Conservation (phyloP, 495 filamentous ascomycete species). For the Penicillium canescens region DNA sequence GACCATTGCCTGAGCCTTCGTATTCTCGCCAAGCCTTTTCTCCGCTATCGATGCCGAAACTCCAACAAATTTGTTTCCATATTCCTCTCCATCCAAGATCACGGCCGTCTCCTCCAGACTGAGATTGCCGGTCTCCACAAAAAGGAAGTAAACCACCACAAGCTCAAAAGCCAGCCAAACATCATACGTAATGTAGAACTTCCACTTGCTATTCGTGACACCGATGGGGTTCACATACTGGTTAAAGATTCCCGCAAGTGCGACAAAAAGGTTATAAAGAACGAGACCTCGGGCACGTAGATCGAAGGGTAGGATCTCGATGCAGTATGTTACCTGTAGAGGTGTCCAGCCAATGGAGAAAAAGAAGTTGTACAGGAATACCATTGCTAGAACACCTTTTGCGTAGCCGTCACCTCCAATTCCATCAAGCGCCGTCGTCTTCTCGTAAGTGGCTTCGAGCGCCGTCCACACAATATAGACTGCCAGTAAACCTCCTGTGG, state of each 20-base stretch:
- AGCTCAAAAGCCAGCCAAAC: conserved; percentile 57
- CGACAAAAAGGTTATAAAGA: neutral
- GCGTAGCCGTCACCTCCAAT: conserved; percentile 6
- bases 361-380: neutral
- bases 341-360: neutral
- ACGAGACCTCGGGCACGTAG: conserved; percentile 13
- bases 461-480: conserved; percentile 58
- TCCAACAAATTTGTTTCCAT: conserved; percentile 2
- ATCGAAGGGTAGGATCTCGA: conserved; percentile 65
- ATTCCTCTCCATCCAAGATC: conserved; percentile 52
- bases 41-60: neutral
- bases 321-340: conserved; percentile 38
- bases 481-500: conserved; percentile 57
- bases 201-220: conserved; percentile 55
- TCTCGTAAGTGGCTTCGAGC: conserved; percentile 27
- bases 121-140: conserved; percentile 63
- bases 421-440: neutral
- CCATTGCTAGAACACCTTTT: conserved; percentile 21
- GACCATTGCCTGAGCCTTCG: neutral
- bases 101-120: conserved; percentile 65
- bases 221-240: conserved; percentile 56
- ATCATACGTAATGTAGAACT: conserved; percentile 60
- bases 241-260: neutral
- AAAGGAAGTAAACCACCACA: conserved; percentile 59
- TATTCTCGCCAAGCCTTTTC: neutral